These are phyloP conservation scores for Daucus carota DNA, from an alignment of 129 eudicot genomes.

Conservation along the genomic window DNA sequence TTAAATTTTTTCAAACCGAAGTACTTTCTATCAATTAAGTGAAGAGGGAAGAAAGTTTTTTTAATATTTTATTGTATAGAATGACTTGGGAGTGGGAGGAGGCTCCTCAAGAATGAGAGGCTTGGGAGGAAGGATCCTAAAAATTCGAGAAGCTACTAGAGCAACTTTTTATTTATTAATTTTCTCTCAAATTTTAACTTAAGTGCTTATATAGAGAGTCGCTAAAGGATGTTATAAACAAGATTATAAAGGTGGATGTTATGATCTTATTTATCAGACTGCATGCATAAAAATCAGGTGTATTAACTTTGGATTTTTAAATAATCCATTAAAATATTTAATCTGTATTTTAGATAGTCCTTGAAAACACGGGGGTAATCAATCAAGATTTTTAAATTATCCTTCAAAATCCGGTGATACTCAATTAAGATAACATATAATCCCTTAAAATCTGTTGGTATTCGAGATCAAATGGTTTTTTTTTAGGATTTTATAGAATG, in stretches of 20 bases:
- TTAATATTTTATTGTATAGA: not conserved
- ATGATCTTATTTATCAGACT: slow-evolving; percentile 1
- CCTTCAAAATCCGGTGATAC: too few species aligned
- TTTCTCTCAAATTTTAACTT: not conserved
- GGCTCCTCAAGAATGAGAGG: not conserved
- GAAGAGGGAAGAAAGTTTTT: not conserved
- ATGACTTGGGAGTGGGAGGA: not conserved
- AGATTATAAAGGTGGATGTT: not conserved
- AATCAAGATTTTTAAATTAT: too few species aligned
- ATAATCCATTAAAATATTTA: too few species aligned
- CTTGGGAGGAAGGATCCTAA: not conserved
- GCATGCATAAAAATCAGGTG: not conserved
- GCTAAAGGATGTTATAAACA: not conserved
- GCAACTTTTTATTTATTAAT: not conserved
- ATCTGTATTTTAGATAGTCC: too few species aligned
- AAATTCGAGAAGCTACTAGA: not conserved
- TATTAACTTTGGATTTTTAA: too few species aligned
- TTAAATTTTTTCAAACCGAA: not conserved
- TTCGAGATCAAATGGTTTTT: too few species aligned
- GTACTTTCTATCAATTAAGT: not conserved
- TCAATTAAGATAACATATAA: too few species aligned
- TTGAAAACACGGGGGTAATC: too few species aligned
- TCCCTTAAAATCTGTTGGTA: too few species aligned
- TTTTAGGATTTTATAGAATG: too few species aligned
- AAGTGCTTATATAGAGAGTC: not conserved